A percentile compares a stretch with the other conserved stretches of the same genome.
These are phyloP conservation scores for Fusarium palustre DNA, from an alignment of 2,329 filamentous ascomycete species.

Conservation along the genomic window DNA sequence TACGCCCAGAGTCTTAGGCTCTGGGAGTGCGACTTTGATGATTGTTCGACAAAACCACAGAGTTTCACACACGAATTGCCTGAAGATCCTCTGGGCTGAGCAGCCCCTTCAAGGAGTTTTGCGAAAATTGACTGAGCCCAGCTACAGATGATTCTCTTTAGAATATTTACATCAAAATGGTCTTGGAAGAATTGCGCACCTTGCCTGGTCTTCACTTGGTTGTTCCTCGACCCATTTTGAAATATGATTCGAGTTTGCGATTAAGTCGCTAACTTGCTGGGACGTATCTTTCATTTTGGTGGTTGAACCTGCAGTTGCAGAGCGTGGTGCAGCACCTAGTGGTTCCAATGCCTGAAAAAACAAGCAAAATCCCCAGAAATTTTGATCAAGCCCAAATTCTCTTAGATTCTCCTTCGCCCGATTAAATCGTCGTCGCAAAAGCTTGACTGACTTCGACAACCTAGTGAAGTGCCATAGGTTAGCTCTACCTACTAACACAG, in stretches of 20 bases:
- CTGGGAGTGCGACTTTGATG: slow-evolving; percentile 61
- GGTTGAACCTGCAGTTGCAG: slow-evolving; percentile 3
- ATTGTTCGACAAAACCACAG: slow-evolving; percentile 71
- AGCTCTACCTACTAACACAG: background rate
- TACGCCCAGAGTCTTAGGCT: slow-evolving; percentile 64
- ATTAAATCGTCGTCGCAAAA: slow-evolving; percentile 22
- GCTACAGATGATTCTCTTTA: slow-evolving; percentile 42
- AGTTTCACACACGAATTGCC: slow-evolving; percentile 69
- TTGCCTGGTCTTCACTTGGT: slow-evolving; percentile 49
- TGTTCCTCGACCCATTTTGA: slow-evolving; percentile 60
- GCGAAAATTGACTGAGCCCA: slow-evolving; percentile 59
- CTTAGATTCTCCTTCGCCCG: slow-evolving; percentile 4
- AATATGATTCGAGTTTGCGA: slow-evolving; percentile 53
- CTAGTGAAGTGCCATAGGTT: slow-evolving; percentile 19
- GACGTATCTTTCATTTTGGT: slow-evolving; percentile 43
- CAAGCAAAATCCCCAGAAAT: background rate
- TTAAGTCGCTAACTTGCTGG: slow-evolving; percentile 49
- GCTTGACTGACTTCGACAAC: slow-evolving; percentile 1
- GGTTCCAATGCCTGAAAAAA: slow-evolving; percentile 8
- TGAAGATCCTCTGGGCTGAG: slow-evolving; percentile 66
- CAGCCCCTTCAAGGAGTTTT: slow-evolving; percentile 61
- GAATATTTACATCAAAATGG: slow-evolving; percentile 35
- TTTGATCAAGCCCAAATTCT: slow-evolving; percentile 6
- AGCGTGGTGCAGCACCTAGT: background rate
- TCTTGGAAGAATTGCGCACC: slow-evolving; percentile 49